Conservation (phyloP, 2,329 filamentous ascomycete species). For the Fusarium camptoceras region DNA sequence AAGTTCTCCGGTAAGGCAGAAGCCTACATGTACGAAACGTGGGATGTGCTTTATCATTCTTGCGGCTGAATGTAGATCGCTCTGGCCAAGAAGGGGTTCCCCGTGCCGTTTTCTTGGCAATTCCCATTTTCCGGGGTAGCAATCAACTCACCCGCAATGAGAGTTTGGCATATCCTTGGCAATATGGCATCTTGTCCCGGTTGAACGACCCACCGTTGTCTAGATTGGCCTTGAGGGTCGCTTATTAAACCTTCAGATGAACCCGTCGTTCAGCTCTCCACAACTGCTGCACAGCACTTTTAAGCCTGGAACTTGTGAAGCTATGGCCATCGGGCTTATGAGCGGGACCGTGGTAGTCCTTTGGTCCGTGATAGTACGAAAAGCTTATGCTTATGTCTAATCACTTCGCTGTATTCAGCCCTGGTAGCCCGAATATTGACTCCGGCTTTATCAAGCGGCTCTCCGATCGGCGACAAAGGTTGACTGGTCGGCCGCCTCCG, state of each 20-base stretch:
- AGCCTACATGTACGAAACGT: neutral
- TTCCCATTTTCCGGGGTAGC: neutral
- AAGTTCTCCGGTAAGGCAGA: too few species aligned
- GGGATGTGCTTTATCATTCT: neutral
- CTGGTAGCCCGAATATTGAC: neutral
- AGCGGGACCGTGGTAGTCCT: neutral
- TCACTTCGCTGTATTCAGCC: neutral
- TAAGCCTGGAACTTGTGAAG: neutral
- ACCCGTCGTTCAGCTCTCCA: neutral
- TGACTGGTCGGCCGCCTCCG: neutral
- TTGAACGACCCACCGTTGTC: neutral
- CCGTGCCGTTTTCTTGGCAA: neutral
- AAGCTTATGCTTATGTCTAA: neutral
- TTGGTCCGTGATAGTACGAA: neutral
- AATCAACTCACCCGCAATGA: neutral
- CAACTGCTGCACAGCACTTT: neutral
- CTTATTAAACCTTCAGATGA: neutral
- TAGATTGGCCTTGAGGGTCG: neutral
- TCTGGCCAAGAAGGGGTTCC: neutral
- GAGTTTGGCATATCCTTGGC: neutral
- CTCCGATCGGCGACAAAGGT: rapidly evolving
- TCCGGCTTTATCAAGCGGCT: neutral
- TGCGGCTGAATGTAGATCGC: neutral
- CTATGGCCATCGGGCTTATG: neutral
- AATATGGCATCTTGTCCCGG: neutral